phyloP scores from a whole-genome alignment of 2,329 filamentous ascomycete genomes.

The Cladophialophora exuberans region DNA sequence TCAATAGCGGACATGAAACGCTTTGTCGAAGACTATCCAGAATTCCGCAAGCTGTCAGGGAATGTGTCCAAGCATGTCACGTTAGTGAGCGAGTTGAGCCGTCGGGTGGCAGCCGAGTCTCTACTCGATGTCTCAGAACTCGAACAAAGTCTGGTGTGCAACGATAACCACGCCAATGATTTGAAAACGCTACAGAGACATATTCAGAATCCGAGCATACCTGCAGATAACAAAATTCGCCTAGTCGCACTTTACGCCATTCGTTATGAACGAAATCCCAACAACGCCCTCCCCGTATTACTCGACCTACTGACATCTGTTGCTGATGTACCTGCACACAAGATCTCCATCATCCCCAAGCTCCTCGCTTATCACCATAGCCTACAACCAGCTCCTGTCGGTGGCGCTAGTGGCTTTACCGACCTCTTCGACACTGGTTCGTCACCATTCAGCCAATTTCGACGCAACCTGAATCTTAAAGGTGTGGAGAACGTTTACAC shows the following conservation, averaged over 20 bases:
- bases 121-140: slow-evolving; percentile 95
- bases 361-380: slow-evolving; percentile 85
- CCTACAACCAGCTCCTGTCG: slow-evolving; percentile 73
- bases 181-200: slow-evolving; percentile 89
- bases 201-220: slow-evolving; percentile 77
- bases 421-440: slow-evolving; percentile 84
- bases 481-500: slow-evolving; percentile 99
- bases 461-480: slow-evolving; percentile 71
- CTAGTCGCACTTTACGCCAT: slow-evolving; percentile 93
- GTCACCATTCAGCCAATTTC: slow-evolving; percentile 91
- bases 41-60: slow-evolving; percentile 93
- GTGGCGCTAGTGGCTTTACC: slow-evolving; percentile 76
- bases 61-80: slow-evolving; percentile 99
- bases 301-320: slow-evolving; percentile 83
- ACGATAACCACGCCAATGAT: slow-evolving; percentile 89
- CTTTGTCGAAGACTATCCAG: slow-evolving; percentile 97
- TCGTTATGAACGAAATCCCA: slow-evolving; percentile 84
- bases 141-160: slow-evolving; percentile 95
- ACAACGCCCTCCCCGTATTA: slow-evolving; percentile 80
- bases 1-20: slow-evolving; percentile 99
- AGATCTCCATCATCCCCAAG: slow-evolving; percentile 79
- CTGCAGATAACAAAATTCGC: slow-evolving; percentile 80
- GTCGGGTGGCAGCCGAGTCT: slow-evolving; percentile 81
- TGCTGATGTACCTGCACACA: slow-evolving; percentile 75
- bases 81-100: slow-evolving; percentile 87